Conservation (phyloP, 2,329 filamentous ascomycete species). For the Fusarium aywerte region DNA sequence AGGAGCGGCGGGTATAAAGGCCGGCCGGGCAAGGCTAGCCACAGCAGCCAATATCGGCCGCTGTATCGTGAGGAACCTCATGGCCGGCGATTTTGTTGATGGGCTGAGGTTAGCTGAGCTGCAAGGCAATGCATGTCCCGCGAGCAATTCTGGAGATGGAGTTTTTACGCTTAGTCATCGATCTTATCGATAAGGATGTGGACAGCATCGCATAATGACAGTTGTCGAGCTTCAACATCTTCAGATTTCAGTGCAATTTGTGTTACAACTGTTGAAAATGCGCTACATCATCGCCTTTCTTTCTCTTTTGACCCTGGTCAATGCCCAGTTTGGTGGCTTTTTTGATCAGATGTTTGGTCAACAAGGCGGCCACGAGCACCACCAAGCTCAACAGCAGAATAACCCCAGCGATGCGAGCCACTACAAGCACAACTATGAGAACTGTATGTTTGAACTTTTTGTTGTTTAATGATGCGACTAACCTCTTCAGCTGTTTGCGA, state of each 20-base stretch:
- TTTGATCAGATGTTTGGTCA: slow-evolving; percentile 95
- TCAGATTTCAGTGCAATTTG: not conserved
- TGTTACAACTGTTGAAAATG: slow-evolving; percentile 43
- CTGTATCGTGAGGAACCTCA: slow-evolving; percentile 61
- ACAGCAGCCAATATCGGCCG: slow-evolving; percentile 58
- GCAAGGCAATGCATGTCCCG: slow-evolving; percentile 15
- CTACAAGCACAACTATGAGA: slow-evolving; percentile 78
- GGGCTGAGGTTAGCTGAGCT: slow-evolving; percentile 48
- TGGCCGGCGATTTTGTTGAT: slow-evolving; percentile 51
- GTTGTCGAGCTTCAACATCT: slow-evolving; percentile 1
- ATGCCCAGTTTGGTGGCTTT: slow-evolving; percentile 88
- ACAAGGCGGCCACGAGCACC: slow-evolving; percentile 58
- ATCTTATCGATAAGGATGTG: slow-evolving; percentile 48
- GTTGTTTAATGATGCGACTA: not conserved
- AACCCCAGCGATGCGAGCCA: slow-evolving; percentile 84
- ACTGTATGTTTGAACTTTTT: slow-evolving; percentile 61
- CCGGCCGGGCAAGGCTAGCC: slow-evolving; percentile 46
- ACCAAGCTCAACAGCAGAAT: slow-evolving; percentile 78
- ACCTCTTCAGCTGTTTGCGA: slow-evolving; percentile 76
- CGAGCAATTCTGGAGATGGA: slow-evolving; percentile 39
- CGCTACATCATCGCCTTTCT: slow-evolving; percentile 59
- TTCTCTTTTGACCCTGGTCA: slow-evolving; percentile 68
- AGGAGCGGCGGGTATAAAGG: slow-evolving; percentile 36
- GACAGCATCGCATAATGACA: slow-evolving; percentile 39
- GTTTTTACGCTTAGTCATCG: slow-evolving; percentile 48